Base-by-base conservation (phyloP, 164 flowering plant genomes). In the Tetrastigma voinierianum region DNA sequence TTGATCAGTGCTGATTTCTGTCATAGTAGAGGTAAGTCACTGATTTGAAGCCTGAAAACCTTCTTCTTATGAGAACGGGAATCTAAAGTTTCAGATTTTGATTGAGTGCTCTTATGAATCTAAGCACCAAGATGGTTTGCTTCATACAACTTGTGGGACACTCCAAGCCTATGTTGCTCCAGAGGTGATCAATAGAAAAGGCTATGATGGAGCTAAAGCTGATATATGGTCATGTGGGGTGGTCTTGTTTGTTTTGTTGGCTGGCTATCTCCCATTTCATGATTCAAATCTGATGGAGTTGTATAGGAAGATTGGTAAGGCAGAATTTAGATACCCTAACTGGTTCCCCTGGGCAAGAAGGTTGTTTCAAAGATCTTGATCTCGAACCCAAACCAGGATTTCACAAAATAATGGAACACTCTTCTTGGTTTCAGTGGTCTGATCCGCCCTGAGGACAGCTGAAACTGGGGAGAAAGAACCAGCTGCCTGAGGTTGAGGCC, bases 261-360 rank as follows among this genome's bases (percentile, higher is more conserved):
- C 93, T 64, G 93, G 93, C 46, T 88, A 74, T 80, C 85, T 88
- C 32, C 93, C 93, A 4, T 88, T 88, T 64, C 82, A 77, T 44
- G 93, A 86, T 67, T 64, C 88, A 3, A 88, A 86, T 77, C 61
- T 88, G 72, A 85, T 88, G 83, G 90, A 82, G 67, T 72, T 88
- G 87, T 88, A 88, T 47, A 73, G 80, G 71, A 88, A 88, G 79
- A 88, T 88, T 60, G 79, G 80, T 14, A 85, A 77, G 59, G 93
- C 74, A 1, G 90, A 86, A 5, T 85, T 78, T 60, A 86, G 78
- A 64, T 85, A 70, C 67, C 90, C 91, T 2, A 78, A 64, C 59
- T 86, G 90, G 89, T 84, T 88, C 60, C 74, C 85, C 0, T 68
- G 84, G 25, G 88, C 77, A 0, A 79, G 84, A 24, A 78, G 73